phyloP scores from a whole-genome alignment of 352 stramenopile species.

The Phytophthora parvispora region DNA sequence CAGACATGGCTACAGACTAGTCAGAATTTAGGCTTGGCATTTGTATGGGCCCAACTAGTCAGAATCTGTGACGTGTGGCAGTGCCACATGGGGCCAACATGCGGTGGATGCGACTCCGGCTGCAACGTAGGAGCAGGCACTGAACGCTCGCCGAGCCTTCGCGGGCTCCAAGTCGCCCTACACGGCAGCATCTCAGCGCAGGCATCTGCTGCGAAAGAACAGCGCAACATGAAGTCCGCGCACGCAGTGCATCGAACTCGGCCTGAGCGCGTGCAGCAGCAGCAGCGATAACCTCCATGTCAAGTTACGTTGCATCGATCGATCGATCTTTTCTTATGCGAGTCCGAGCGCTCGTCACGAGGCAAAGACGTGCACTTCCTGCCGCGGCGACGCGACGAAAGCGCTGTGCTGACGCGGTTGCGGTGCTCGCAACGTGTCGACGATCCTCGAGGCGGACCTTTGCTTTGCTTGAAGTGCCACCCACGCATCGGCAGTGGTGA shows the following conservation, averaged over 20 bases:
- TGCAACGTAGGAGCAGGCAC: background rate
- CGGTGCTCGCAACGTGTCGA: slow-evolving; percentile 9
- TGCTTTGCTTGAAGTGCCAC: slow-evolving; percentile 21
- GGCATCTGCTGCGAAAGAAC: background rate
- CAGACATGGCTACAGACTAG: slow-evolving; percentile 24
- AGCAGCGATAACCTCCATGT: no score
- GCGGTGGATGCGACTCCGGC: slow-evolving; percentile 12
- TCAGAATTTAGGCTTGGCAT: slow-evolving; percentile 24
- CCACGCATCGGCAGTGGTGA: slow-evolving; percentile 16
- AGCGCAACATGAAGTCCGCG: background rate
- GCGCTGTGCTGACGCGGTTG: background rate
- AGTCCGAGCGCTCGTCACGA: background rate
- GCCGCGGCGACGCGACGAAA: background rate
- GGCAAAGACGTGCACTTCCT: slow-evolving; percentile 4
- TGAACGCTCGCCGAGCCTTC: background rate
- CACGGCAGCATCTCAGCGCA: background rate
- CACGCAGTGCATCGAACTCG: no score
- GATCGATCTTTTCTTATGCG: background rate
- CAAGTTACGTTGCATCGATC: no score
- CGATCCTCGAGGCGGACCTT: slow-evolving; percentile 6
- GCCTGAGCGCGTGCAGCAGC: background rate
- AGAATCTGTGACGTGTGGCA: slow-evolving; percentile 39
- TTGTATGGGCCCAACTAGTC: slow-evolving; percentile 11
- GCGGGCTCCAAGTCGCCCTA: background rate
- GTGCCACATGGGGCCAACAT: slow-evolving; percentile 17